Evolutionary conservation across 2,329 filamentous ascomycete species (phyloP), one percentile per base, ranked within the genome.

Genomic region (Trichoderma arundinaceum): DNA sequence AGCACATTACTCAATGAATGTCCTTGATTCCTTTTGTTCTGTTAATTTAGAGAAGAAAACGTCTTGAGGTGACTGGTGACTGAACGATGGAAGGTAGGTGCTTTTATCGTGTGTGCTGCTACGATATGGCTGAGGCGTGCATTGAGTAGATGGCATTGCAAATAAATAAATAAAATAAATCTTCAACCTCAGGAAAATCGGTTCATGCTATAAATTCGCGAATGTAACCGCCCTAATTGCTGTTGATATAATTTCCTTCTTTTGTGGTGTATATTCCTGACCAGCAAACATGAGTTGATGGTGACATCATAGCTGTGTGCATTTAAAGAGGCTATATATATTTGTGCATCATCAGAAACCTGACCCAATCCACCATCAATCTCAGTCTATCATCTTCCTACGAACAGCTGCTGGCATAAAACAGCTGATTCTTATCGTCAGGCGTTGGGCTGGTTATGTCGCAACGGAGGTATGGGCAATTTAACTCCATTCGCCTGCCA

Each of bases 1-100:
- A 86, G 83, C 79, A 78, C 75, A 82, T 82, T 82, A 83, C 83
- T 84, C 82, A 85, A 86, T 82, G 78, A 82, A 85, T 74, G 81
- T 82, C 84, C 83, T 85, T 81, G 79, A 83, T 86, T 86, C 81
- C 81, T 81, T 86, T 85, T 84, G 83, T 85, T 79, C 76, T 75
- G 43, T 49, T 66, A 56, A 39, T 51, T 28, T 49, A 38, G 41
- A 48, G 10, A 15, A n/a, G 15, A 32, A 17, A 17, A 7, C 22
- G 17, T 32, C 32, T 17, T 9, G 7, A 32, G 46, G 35, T 51
- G 44, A 60, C 19, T 41, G 15, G 15, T 43, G 12, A 43, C 39
- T 43, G 39, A 43, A 43, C 7, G 10, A 38, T 38, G 35, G 10
- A 38, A 38, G 35, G 35, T 38, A 38, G 10, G 10, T 38, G 35